Base-by-base conservation (phyloP, 495 filamentous ascomycete species). In the Cercophora newfieldiana region DNA sequence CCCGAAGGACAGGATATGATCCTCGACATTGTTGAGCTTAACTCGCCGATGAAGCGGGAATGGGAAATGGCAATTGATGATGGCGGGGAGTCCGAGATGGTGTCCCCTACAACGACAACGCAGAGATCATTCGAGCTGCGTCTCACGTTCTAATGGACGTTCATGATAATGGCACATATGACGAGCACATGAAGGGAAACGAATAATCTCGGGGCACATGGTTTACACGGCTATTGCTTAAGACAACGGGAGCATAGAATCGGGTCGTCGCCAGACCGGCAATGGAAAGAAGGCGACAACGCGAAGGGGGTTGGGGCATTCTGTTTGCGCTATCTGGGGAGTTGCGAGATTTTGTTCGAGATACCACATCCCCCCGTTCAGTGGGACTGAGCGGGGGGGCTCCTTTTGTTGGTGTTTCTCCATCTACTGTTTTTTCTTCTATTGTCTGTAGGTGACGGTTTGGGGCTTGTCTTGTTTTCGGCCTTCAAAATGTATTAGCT, bases 1-100 rank as follows among this genome's bases (percentile, higher is more conserved):
- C 83, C 88, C 0, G 95, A 99, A 78, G 93, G 94, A 7, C 92
- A 97, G 72, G 94, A 97, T 71, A 94, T 99, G 88, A 83, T 69
- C 1, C 76, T 87, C 54, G 82, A 85, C 62, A 71, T 87, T 31
- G 67, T 64, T 8, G 78, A 83, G 56, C 67, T 84, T 14, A 66
- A 73, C 29, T 59, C 69, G 68, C 68, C n/a, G 61, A 68, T 75
- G 48, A 85, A 81, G 70, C 68, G 71, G 21, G 83, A 86, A 61
- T 86, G 84, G 84, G 84, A 86, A 50, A 82, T 84, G 75, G 70
- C 77, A 4, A 72, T 85, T 29, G 80, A 83, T 51, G 77, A 63
- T 12, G 72, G 77, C 7, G 74, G 70, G 28, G 81, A 81, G 49
- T 67, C 68, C n/a, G 77, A 80, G 33, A 63, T 73, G 61, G 69